These are phyloP conservation scores for Phaeophleospora eucalypticola DNA, from an alignment of 2,329 filamentous ascomycete species.

Conservation along the genomic window DNA sequence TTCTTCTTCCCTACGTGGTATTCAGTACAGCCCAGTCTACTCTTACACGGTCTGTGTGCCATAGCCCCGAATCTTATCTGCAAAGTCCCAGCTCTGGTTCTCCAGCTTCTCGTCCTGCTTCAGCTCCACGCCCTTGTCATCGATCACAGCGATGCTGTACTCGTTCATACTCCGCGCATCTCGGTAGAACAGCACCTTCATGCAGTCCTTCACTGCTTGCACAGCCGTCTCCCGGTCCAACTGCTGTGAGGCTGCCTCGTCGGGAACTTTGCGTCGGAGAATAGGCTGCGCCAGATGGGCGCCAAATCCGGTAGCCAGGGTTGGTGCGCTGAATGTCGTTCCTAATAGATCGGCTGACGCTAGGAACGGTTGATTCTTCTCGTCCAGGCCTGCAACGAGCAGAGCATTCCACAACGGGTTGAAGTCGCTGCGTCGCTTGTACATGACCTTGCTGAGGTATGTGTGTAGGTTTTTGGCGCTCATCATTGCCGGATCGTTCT, in stretches of 20 bases:
- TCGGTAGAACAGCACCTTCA: conserved; percentile 98
- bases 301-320: conserved; percentile 89
- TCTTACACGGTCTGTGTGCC: conserved; percentile 64
- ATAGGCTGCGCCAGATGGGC: conserved; percentile 90
- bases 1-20: background rate
- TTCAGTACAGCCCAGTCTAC: background rate
- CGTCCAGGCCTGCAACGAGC: conserved; percentile 83
- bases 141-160: conserved; percentile 87
- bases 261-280: conserved; percentile 75
- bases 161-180: conserved; percentile 88
- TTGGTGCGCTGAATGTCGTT: conserved; percentile 83
- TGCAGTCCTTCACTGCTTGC: conserved; percentile 79
- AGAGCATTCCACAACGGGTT: conserved; percentile 97
- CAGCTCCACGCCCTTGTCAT: conserved; percentile 75
- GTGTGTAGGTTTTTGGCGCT: conserved; percentile 93
- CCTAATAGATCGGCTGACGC: conserved; percentile 88
- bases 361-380: conserved; percentile 76
- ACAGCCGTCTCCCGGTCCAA: conserved; percentile 76
- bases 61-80: conserved; percentile 89
- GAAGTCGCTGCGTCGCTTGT: conserved; percentile 90
- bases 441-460: conserved; percentile 93
- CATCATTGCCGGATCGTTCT: conserved; percentile 48
- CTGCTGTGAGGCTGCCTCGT: conserved; percentile 70
- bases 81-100: conserved; percentile 96
- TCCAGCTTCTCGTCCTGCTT: conserved; percentile 84